Evolutionary conservation across 2,329 filamentous ascomycete genomes (phyloP).

Genomic region (Plenodomus biglobosus): DNA sequence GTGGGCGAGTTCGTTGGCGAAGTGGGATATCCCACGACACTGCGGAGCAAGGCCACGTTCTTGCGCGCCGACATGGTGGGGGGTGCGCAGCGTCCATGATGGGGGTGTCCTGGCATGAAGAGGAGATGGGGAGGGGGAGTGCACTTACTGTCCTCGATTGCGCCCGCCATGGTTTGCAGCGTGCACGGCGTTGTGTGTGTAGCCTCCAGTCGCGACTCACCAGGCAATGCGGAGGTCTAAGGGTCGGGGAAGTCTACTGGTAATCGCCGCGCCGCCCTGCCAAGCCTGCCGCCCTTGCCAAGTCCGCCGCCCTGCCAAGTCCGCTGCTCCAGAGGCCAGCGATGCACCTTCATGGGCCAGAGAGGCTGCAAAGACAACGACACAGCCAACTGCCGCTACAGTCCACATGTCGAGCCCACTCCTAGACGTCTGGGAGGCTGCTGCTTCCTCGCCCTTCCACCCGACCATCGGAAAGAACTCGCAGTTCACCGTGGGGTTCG

Average conservation of each 20-base stretch:
- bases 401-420: conserved; percentile 56
- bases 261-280: conserved; percentile 19
- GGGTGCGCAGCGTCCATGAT: not conserved
- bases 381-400: conserved; percentile 16
- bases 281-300: too few relatives aligned
- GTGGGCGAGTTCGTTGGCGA: conserved; percentile 16
- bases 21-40: conserved; percentile 24
- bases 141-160: conserved; percentile 43
- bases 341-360: conserved; percentile 17
- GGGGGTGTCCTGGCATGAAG: too few relatives aligned
- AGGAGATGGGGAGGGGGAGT: not conserved
- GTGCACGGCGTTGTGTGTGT: conserved; percentile 12
- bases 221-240: conserved; percentile 8
- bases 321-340: conserved; percentile 27
- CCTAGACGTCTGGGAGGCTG: conserved; percentile 88
- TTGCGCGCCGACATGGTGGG: conserved; percentile 10
- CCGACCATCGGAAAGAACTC: conserved; percentile 77
- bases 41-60: conserved; percentile 14
- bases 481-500: conserved; percentile 81
- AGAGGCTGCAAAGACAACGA: conserved; percentile 4
- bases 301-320: conserved; percentile 12
- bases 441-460: conserved; percentile 80
- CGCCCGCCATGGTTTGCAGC: conserved; percentile 35
- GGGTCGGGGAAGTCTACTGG: conserved; percentile 15
- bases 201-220: conserved; percentile 11